Conservation (phyloP, 1,284 basidiomycete species). For the Thecaphora thlaspeos region DNA sequence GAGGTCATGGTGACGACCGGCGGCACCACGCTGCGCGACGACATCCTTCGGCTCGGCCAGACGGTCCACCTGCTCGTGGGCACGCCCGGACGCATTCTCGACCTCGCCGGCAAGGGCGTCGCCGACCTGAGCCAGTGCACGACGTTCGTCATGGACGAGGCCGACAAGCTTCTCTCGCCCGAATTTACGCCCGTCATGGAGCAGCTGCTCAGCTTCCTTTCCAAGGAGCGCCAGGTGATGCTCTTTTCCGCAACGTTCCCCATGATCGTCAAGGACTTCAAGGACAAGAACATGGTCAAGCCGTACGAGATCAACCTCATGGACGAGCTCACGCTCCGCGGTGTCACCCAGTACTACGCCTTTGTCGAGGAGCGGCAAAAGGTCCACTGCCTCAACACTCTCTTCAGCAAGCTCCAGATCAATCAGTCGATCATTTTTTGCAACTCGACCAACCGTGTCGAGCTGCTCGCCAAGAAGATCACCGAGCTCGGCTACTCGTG, state of each 20-base stretch:
- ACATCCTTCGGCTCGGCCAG: slow-evolving; percentile 83
- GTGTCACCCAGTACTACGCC: slow-evolving; percentile 99
- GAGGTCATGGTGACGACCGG: slow-evolving; percentile 99
- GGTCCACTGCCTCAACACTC: slow-evolving; percentile 95
- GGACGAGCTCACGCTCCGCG: slow-evolving; percentile 97
- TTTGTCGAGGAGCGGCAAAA: slow-evolving; percentile 99
- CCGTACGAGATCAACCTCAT: slow-evolving; percentile 99
- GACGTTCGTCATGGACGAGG: slow-evolving; percentile 84
- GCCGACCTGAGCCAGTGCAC: slow-evolving; percentile 92
- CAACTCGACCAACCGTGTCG: slow-evolving; percentile 98
- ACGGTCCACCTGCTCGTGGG: slow-evolving; percentile 93
- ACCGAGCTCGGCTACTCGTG: slow-evolving; percentile 99
- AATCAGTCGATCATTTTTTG: slow-evolving; percentile 99
- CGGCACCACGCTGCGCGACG: slow-evolving; percentile 95
- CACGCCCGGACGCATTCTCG: slow-evolving; percentile 92
- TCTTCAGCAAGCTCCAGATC: slow-evolving; percentile 98
- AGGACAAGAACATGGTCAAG: slow-evolving; percentile 97
- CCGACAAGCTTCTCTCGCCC: slow-evolving; percentile 93
- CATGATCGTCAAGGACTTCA: slow-evolving; percentile 98
- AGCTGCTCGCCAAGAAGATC: slow-evolving; percentile 97
- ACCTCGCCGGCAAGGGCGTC: slow-evolving; percentile 87
- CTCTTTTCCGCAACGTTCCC: slow-evolving; percentile 99
- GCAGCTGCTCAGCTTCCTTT: slow-evolving; percentile 82
- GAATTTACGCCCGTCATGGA: slow-evolving; percentile 99
- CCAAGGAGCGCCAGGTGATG: slow-evolving; percentile 90